phyloP scores from a whole-genome alignment of 2,329 filamentous ascomycete genomes.

The Monilinia fructigena region DNA sequence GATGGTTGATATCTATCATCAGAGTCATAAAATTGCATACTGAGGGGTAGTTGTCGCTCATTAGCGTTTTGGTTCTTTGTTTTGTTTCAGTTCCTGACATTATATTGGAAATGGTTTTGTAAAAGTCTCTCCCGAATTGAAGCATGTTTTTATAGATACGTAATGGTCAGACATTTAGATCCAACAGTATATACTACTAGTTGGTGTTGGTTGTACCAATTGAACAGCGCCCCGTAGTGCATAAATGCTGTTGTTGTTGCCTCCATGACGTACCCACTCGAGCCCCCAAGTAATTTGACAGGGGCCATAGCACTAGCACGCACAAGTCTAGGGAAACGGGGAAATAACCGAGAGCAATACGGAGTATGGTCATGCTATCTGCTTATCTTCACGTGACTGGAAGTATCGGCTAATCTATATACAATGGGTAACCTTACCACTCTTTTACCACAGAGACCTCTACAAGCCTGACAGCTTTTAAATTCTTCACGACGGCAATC shows the following conservation, averaged over 20 bases:
- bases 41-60: neutral
- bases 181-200: neutral
- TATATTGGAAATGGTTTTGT: slow-evolving; percentile 14
- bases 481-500: no score
- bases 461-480: no score
- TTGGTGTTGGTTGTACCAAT: no score
- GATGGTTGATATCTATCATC: slow-evolving; percentile 41
- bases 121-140: neutral
- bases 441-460: no score
- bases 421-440: no score
- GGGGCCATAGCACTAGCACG: neutral
- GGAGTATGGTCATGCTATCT: no score
- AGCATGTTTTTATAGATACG: slow-evolving; percentile 1
- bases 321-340: neutral
- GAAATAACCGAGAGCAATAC: neutral
- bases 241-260: neutral
- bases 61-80: neutral
- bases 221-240: no score
- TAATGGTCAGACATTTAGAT: neutral
- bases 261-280: slow-evolving; percentile 8
- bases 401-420: no score
- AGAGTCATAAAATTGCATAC: slow-evolving; percentile 21
- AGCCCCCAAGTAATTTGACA: neutral
- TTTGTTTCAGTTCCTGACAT: slow-evolving; percentile 4
- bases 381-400: no score